Percentiles rank a stretch among this genome's conserved stretches.
These are phyloP conservation scores for Phytopythium vexans DNA, from an alignment of 352 stramenopile species.

Conservation along the genomic window DNA sequence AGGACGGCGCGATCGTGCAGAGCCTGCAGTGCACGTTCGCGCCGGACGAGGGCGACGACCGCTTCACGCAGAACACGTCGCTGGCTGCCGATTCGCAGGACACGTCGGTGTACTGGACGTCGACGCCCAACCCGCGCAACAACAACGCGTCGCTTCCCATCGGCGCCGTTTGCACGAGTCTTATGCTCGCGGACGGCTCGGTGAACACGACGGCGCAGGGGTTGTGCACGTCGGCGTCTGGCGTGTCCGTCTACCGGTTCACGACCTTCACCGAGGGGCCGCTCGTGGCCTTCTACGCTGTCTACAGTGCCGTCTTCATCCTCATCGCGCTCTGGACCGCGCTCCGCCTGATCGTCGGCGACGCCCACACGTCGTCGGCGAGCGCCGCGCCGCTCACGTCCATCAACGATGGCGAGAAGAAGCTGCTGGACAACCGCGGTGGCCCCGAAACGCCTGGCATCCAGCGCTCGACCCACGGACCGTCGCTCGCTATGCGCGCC, in stretches of 20 bases:
- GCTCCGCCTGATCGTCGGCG: slow-evolving; percentile 11
- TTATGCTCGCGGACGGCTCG: slow-evolving; percentile 39
- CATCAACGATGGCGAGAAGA: slow-evolving; percentile 39
- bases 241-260: slow-evolving; percentile 34
- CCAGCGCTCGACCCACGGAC: slow-evolving; percentile 18
- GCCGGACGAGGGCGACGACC: slow-evolving; percentile 18
- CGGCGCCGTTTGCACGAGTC: slow-evolving; percentile 39
- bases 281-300: slow-evolving; percentile 45
- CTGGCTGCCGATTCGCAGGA: slow-evolving; percentile 46
- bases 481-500: slow-evolving; percentile 37
- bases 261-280: slow-evolving; percentile 48
- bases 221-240: slow-evolving; percentile 21
- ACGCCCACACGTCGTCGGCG: slow-evolving; percentile 13
- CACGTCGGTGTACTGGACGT: slow-evolving; percentile 51
- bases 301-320: slow-evolving; percentile 41
- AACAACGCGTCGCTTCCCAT: slow-evolving; percentile 71
- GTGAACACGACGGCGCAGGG: slow-evolving; percentile 22
- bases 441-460: slow-evolving; percentile 39
- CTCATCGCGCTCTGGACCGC: slow-evolving; percentile 27
- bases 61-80: slow-evolving; percentile 51
- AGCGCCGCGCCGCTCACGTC: slow-evolving; percentile 9
- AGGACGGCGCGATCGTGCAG: slow-evolving; percentile 21
- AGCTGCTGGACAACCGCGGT: slow-evolving; percentile 51
- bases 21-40: slow-evolving; percentile 47
- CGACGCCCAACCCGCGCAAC: slow-evolving; percentile 50